Conservation (phyloP, 2,329 filamentous ascomycete genomes). For the Sclerotinia subarctica region DNA sequence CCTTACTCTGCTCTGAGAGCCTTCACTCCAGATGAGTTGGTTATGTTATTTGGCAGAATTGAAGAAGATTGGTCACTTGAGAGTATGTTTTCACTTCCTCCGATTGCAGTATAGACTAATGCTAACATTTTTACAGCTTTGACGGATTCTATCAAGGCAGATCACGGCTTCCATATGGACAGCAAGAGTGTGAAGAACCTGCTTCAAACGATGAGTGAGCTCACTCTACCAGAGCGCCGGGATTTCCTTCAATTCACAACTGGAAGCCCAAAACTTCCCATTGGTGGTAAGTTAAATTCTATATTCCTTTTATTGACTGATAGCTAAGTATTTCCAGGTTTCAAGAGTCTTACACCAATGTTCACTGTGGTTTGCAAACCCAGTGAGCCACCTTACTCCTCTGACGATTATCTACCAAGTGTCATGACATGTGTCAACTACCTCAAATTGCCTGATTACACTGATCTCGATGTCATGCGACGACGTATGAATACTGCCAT, state of each 20-base stretch:
- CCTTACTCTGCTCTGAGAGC: constrained; percentile 88
- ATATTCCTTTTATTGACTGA: constrained; percentile 3
- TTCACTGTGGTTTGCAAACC: constrained; percentile 99
- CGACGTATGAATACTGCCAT: constrained; percentile 81
- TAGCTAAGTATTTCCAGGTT: constrained; percentile 59
- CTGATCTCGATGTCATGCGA: constrained; percentile 69
- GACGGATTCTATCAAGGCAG: constrained; percentile 97
- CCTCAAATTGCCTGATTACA: constrained; percentile 95
- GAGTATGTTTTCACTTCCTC: constrained; percentile 58
- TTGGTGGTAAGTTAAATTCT: constrained; percentile 69
- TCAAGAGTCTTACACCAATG: constrained; percentile 95
- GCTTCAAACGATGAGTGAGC: constrained; percentile 89
- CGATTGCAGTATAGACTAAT: constrained; percentile 9
- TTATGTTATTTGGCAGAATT: constrained; percentile 87
- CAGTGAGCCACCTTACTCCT: constrained; percentile 88
- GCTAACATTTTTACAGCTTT: constrained; percentile 57
- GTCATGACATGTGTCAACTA: constrained; percentile 99
- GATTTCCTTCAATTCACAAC: constrained; percentile 98
- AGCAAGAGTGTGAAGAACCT: constrained; percentile 93
- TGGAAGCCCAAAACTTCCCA: constrained; percentile 94
- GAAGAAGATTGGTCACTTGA: constrained; percentile 98
- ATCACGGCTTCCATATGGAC: constrained; percentile 98
- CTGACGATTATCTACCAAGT: constrained; percentile 97
- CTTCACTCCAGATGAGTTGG: constrained; percentile 92
- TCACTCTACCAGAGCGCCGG: constrained; percentile 69